phyloP scores from a whole-genome alignment of 139 green algal species.

The Coccomyxa sp. region DNA sequence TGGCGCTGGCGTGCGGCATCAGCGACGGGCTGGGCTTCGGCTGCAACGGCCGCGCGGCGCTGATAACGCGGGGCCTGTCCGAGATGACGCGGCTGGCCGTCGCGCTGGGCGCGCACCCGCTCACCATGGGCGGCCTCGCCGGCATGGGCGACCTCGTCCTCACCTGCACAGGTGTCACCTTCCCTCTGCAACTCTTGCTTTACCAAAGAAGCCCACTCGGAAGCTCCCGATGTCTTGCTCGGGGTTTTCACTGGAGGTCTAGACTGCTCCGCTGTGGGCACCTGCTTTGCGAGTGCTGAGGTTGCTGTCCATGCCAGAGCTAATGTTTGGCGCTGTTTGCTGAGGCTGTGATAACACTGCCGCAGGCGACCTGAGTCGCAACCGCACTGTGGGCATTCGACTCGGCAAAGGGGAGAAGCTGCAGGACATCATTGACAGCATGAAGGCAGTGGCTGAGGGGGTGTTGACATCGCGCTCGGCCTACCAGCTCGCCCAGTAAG shows the following conservation, averaged over 20 bases:
- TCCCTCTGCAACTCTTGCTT: not conserved
- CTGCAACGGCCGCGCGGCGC: conserved; percentile 37
- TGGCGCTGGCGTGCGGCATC: conserved; percentile 64
- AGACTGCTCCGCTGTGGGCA: no score
- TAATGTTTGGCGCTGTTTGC: no score
- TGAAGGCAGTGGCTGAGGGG: conserved; percentile 75
- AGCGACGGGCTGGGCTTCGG: conserved; percentile 58
- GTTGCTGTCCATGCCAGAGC: no score
- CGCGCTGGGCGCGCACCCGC: conserved; percentile 62
- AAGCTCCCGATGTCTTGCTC: no score
- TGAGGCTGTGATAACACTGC: no score
- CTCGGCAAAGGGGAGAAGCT: conserved; percentile 58
- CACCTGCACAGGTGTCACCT: conserved; percentile 66
- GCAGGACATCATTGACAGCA: conserved; percentile 43
- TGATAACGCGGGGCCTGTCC: conserved; percentile 56
- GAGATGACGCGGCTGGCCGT: conserved; percentile 69
- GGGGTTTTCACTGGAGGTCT: no score
- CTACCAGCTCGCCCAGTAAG: not conserved
- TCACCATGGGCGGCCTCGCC: conserved; percentile 75
- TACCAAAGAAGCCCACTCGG: no score
- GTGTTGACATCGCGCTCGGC: conserved; percentile 60
- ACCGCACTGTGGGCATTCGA: conserved; percentile 56
- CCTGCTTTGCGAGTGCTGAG: no score
- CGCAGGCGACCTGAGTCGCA: conserved; percentile 49
- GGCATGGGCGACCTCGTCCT: conserved; percentile 85